Base-by-base conservation (phyloP, 176 grass and related monocot species). In the Triticum turgidum region DNA sequence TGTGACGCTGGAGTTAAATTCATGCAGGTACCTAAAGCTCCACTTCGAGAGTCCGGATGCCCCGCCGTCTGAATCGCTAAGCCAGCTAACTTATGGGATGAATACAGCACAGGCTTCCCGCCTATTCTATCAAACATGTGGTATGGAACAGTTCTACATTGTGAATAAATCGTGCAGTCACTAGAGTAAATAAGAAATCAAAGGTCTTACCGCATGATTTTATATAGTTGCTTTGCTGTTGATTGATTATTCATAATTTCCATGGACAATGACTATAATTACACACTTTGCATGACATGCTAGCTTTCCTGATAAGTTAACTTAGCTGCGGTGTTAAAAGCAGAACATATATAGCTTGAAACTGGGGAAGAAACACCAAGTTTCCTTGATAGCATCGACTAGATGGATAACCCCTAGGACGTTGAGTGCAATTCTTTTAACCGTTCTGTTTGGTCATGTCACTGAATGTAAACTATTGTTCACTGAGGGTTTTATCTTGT, bases 41-140 rank as follows among this genome's bases (percentile, higher is more conserved):
- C 93, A 98, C 86, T 98, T 98, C 32, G 91, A 95, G n/a, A 91
- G 64, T 14, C 91, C 91, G 51, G 91, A 88, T 47, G 79, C 81
- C 17, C 82, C 90, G 6, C 88, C 86, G 62, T 83, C 85, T 82
- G 96, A 95, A 91, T 95, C 93, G 14, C 30, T 98, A 33, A 82
- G 61, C 54, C 91, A 91, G 62, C 81, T 98, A 59, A 71, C 93
- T 89, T 67, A 85, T 63, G 93, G 93, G 72, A 94, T 95, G 91
- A 91, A 76, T 39, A 22, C 70, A 85, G 83, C 82, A 58, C 78
- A 34, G 83, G 96, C 96, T 82, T 84, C 96, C 35, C 63, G 88
- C 70, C 87, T 98, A 33, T 98, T 98, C 86, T 95, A 98, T 86
- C 96, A 98, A 89, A 86, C 93, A 82, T 88, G 88, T 7, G 96